Percentiles rank a stretch among this genome's conserved stretches.
These are phyloP conservation scores for Mycogone perniciosa DNA, from an alignment of 2,329 filamentous ascomycete species.

Conservation along the genomic window DNA sequence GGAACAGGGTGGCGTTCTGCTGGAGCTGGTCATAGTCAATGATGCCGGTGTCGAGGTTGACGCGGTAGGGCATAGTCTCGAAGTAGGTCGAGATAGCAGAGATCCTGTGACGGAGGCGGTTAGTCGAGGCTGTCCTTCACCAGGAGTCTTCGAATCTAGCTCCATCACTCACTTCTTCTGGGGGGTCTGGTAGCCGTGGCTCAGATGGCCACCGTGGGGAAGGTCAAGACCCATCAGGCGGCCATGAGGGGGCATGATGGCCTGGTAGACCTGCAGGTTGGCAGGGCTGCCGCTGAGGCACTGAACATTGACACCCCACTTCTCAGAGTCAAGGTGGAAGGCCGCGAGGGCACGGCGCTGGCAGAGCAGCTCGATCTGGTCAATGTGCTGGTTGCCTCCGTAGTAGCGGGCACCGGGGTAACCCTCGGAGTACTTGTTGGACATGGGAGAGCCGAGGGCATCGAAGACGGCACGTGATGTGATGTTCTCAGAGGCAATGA, in stretches of 20 bases:
- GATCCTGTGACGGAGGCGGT: constrained; percentile 50
- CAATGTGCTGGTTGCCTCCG: constrained; percentile 98
- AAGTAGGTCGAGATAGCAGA: constrained; percentile 98
- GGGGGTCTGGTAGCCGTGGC: constrained; percentile 95
- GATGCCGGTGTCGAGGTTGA: constrained; percentile 82
- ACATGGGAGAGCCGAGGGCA: constrained; percentile 89
- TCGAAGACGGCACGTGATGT: constrained; percentile 98
- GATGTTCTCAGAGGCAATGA: constrained; percentile 99
- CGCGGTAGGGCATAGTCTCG: constrained; percentile 94
- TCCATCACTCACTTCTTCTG: constrained; percentile 67
- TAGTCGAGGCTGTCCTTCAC: not conserved
- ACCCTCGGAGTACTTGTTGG: constrained; percentile 99
- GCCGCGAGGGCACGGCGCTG: constrained; percentile 88
- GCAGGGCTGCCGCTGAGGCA: constrained; percentile 87
- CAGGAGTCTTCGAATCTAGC: not conserved
- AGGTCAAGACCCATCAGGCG: constrained; percentile 95
- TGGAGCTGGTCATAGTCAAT: constrained; percentile 95
- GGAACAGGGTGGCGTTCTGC: constrained; percentile 84
- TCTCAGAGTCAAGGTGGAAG: constrained; percentile 76
- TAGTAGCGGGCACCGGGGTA: constrained; percentile 98
- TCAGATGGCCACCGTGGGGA: constrained; percentile 89
- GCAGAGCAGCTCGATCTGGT: constrained; percentile 91
- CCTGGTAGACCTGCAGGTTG: constrained; percentile 97
- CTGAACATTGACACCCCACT: constrained; percentile 99
- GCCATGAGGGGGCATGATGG: constrained; percentile 91